These are phyloP conservation scores for Populus tremula DNA, from an alignment of 345 rosid genomes.

Conservation along the genomic window DNA sequence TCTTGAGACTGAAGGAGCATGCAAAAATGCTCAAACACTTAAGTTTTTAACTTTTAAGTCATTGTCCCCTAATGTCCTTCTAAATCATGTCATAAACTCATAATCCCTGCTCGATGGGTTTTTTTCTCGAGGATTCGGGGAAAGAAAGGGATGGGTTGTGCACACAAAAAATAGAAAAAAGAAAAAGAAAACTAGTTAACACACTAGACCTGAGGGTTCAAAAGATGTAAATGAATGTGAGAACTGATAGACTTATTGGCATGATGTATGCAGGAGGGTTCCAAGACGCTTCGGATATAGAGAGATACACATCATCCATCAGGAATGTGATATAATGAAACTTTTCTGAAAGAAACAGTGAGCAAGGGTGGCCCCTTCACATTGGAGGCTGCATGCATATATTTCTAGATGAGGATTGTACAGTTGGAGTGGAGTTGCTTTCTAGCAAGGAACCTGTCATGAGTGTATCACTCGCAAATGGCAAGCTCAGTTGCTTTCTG, in stretches of 20 bases:
- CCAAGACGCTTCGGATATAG: conserved; percentile 30
- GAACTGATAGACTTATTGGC: not conserved
- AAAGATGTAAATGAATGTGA: not conserved
- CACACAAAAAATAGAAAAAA: not conserved
- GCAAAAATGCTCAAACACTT: not conserved
- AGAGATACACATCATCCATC: conserved; percentile 10
- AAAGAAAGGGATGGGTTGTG: not conserved
- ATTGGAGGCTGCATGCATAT: conserved; percentile 16
- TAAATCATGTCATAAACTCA: not conserved
- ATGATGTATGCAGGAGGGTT: conserved; percentile 33
- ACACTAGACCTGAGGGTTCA: not conserved
- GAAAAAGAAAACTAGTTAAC: not conserved
- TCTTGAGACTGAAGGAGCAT: not conserved
- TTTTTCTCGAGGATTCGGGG: not conserved
- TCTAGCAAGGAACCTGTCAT: not conserved
- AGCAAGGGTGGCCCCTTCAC: conserved; percentile 7
- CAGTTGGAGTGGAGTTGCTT: conserved; percentile 15
- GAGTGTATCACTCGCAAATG: conserved; percentile 2
- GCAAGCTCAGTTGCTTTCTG: conserved; percentile 11
- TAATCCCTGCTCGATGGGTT: not conserved
- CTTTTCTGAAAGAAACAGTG: not conserved
- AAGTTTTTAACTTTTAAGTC: not conserved
- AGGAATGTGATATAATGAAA: not conserved
- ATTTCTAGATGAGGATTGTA: conserved; percentile 7
- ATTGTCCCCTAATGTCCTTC: too few relatives aligned